phyloP scores from a whole-genome alignment of 106 monocot species.

The Allium cepa region DNA sequence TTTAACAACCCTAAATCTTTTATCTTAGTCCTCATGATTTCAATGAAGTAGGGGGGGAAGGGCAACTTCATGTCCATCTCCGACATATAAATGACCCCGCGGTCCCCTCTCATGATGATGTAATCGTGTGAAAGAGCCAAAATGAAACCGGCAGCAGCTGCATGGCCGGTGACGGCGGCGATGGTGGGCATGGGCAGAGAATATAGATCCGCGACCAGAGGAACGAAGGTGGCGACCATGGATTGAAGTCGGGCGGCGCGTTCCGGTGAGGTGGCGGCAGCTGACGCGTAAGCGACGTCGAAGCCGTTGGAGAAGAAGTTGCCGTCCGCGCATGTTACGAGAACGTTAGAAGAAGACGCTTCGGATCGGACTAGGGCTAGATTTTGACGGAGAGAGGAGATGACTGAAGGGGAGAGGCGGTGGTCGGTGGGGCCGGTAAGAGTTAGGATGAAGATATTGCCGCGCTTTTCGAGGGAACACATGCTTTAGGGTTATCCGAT shows the following conservation, averaged over 20 bases:
- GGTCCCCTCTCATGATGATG: constrained; percentile 57
- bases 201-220: constrained; percentile 31
- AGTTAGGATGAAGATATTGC: constrained; percentile 52
- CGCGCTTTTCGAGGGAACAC: constrained; percentile 66
- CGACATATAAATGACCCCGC: constrained; percentile 86
- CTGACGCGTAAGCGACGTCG: constrained; percentile 52
- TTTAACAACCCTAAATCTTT: constrained; percentile 23
- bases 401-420: constrained; percentile 33
- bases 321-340: constrained; percentile 48
- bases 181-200: constrained; percentile 66
- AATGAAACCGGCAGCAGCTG: constrained; percentile 55
- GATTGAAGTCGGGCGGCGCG: constrained; percentile 13
- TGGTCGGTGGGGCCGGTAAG: constrained; percentile 61
- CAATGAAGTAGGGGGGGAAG: constrained; percentile 36
- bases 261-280: constrained; percentile 20
- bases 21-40: constrained; percentile 44
- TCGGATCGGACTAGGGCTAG: constrained; percentile 29
- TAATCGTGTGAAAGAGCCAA: constrained; percentile 53
- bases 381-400: constrained; percentile 32
- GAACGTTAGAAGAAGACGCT: constrained; percentile 14
- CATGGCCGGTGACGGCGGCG: constrained; percentile 62
- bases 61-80: constrained; percentile 56
- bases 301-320: constrained; percentile 80
- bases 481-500: constrained; percentile 16
- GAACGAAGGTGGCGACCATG: constrained; percentile 27